Conservation (phyloP, 2,329 filamentous ascomycete genomes). For the Pseudohalonectria lignicola region DNA sequence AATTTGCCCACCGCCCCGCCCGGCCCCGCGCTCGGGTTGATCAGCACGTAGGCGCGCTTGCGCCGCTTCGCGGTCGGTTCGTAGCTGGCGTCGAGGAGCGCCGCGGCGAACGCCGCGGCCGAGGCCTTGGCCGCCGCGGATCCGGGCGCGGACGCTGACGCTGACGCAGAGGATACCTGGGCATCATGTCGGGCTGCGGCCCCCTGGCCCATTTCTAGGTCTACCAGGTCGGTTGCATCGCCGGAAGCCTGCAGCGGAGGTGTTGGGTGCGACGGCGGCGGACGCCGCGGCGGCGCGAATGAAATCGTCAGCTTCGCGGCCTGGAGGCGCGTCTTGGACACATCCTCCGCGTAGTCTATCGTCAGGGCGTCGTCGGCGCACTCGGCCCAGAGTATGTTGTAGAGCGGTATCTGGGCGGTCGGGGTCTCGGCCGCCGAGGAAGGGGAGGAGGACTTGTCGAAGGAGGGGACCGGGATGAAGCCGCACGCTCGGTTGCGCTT, state of each 20-base stretch:
- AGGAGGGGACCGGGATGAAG: neutral
- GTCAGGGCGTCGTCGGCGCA: slow-evolving; percentile 41
- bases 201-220: neutral
- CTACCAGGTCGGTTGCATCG: neutral
- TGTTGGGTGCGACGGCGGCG: neutral
- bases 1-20: slow-evolving; percentile 66
- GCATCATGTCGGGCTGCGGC: no score
- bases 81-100: slow-evolving; percentile 63
- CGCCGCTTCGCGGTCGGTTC: slow-evolving; percentile 46
- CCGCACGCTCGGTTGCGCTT: neutral
- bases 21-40: slow-evolving; percentile 86
- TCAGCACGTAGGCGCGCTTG: slow-evolving; percentile 75
- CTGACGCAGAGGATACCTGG: neutral
- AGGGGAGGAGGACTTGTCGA: neutral
- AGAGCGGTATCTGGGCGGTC: slow-evolving; percentile 53
- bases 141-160: slow-evolving; percentile 4
- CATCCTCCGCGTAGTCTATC: slow-evolving; percentile 60
- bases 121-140: slow-evolving; percentile 20
- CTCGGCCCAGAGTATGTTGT: slow-evolving; percentile 76
- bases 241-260: neutral
- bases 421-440: no score
- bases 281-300: no score
- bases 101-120: slow-evolving; percentile 31
- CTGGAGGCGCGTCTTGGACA: slow-evolving; percentile 47
- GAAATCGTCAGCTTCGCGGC: slow-evolving; percentile 49